Evolutionary conservation across 192 early-diverging fungal species (phyloP).

Genomic region (Coemansia aciculifera): DNA sequence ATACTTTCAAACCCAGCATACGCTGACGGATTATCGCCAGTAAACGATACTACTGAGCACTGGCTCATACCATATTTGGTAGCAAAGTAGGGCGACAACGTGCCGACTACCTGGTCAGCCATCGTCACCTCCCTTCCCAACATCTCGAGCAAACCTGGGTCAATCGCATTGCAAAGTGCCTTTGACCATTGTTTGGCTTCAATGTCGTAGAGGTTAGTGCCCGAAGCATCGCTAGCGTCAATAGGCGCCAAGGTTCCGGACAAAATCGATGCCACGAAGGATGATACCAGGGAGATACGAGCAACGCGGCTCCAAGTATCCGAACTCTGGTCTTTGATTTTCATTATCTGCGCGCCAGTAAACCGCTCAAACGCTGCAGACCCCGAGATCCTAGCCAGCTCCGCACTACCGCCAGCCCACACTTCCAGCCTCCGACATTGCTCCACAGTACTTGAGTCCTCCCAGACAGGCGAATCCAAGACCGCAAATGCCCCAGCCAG

Average conservation of each 20-base stretch:
- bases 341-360: constrained; percentile 73
- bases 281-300: constrained; percentile 74
- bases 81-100: constrained; percentile 62
- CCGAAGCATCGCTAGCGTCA: constrained; percentile 74
- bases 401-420: constrained; percentile 61
- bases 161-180: constrained; percentile 21
- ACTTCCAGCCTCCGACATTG: constrained; percentile 67
- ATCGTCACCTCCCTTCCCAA: constrained; percentile 50
- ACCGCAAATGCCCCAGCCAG: constrained; percentile 58
- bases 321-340: constrained; percentile 50
- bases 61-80: constrained; percentile 66
- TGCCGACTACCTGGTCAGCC: constrained; percentile 51
- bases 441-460: constrained; percentile 69
- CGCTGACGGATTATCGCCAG: constrained; percentile 74
- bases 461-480: constrained; percentile 75
- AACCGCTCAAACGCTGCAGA: constrained; percentile 80
- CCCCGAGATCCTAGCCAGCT: constrained; percentile 69
- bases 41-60: constrained; percentile 66
- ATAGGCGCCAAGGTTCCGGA: constrained; percentile 59
- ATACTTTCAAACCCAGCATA: constrained; percentile 59
- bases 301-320: constrained; percentile 11
- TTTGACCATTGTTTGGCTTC: constrained; percentile 35
- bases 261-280: constrained; percentile 69
- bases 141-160: constrained; percentile 40
- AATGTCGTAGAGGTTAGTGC: constrained; percentile 80